Evolutionary conservation across 2,329 filamentous ascomycete genomes (phyloP).

Genomic region (Calonectria leucothoes): DNA sequence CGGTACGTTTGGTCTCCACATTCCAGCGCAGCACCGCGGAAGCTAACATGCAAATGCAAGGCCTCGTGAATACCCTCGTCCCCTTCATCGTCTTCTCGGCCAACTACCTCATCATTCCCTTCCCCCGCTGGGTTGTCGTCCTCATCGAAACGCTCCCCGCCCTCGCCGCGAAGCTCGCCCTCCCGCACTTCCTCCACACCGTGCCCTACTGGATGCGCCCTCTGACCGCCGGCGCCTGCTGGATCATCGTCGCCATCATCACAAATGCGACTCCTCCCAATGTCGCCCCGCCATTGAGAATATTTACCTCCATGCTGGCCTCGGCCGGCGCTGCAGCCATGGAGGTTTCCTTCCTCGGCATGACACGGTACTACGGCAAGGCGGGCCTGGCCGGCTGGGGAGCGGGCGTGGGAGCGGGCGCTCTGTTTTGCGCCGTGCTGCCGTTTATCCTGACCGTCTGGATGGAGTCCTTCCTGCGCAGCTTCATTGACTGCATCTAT

Average conservation of each 20-base stretch:
- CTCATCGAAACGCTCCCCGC: constrained; percentile 47
- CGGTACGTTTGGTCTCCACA: constrained; percentile 25
- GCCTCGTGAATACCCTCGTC: constrained; percentile 45
- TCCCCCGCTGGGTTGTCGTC: constrained; percentile 45
- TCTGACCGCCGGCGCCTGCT: constrained; percentile 40
- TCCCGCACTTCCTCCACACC: constrained; percentile 43
- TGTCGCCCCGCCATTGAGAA: constrained; percentile 44
- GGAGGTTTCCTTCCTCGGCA: constrained; percentile 48
- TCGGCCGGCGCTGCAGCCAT: constrained; percentile 44
- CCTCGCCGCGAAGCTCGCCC: constrained; percentile 42
- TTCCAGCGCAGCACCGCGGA: neutral
- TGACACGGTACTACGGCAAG: constrained; percentile 44
- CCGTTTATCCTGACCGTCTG: constrained; percentile 45
- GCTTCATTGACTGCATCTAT: constrained; percentile 42
- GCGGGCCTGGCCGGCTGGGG: constrained; percentile 50
- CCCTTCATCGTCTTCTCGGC: constrained; percentile 46
- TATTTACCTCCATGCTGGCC: constrained; percentile 44
- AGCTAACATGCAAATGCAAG: constrained; percentile 31
- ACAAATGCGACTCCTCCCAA: constrained; percentile 47
- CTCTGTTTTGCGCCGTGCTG: constrained; percentile 41
- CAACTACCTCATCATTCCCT: constrained; percentile 51
- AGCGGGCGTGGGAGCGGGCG: constrained; percentile 46
- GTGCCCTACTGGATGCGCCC: constrained; percentile 44
- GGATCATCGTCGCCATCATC: constrained; percentile 44
- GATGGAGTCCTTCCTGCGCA: constrained; percentile 41